Evolutionary conservation across 139 green algal species (phyloP), one percentile per base, ranked within the genome.

Genomic region (Penium margaritaceum): DNA sequence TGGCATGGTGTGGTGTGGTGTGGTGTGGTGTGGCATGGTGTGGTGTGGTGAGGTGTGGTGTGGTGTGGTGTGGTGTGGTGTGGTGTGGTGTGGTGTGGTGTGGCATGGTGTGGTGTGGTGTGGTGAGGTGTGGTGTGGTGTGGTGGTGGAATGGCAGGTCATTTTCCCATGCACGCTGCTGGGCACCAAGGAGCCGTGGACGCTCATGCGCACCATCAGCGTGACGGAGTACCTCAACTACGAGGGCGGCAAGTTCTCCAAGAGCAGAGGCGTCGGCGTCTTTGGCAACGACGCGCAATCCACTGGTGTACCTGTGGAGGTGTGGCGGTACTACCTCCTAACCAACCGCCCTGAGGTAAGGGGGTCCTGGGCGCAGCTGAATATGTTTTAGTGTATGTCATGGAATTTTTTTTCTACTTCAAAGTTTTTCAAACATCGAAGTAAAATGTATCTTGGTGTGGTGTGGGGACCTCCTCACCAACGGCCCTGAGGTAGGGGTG

Each of bases 191-290:
- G 64, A 92, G 72, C 61, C 71, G 12, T 98, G 93, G 93, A 97
- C 93, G 12, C 87, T 97, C 83, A 97, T 98, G 93, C 85, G 84
- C 46, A 87, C 67, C 74, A 97, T 98, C 81, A 90, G 80, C 57
- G 93, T 98, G 3, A 96, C 90, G 1, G 93, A 98, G 86, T 98
- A 98, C 87, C 84, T 98, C 33, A 98, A 96, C 84, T 98, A 97
- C 76, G 93, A 98, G 86, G 90, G 88, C 46, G 90, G 88, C 32
- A 76, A 96, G 84, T 98, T 98, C 87, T 89, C 75, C 70, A 98
- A 98, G 86, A 90, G 80, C 80, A 78, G 90, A n/a, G 90, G 92
- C 17, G 61, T 85, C 86, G 90, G 92, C 64, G 91, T 98, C 63
- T 98, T 98, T 88, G 93, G 93, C 63, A 93, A 91, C 43, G 89